These are phyloP conservation scores for Babesia sp. DNA, from an alignment of 169 alveolate species.

Conservation along the genomic window DNA sequence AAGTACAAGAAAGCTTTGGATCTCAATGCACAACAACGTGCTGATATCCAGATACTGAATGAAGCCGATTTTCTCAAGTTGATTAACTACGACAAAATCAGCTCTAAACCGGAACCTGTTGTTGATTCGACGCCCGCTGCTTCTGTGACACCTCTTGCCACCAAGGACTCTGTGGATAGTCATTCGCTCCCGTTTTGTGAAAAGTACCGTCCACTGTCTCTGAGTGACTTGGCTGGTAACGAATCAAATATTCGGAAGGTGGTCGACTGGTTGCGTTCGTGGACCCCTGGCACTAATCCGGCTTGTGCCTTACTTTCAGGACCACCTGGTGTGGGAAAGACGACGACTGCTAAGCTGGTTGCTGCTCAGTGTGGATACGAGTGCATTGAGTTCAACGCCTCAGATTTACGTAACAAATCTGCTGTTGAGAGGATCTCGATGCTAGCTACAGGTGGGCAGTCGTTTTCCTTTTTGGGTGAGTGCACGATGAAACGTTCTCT, in stretches of 20 bases:
- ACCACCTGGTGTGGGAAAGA: constrained; percentile 99
- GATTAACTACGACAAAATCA: constrained; percentile 46
- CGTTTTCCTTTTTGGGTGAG: constrained; percentile 58
- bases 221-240: constrained; percentile 91
- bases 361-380: constrained; percentile 88
- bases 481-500: constrained; percentile 73
- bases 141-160: neutral
- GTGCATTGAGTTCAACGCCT: constrained; percentile 94
- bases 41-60: constrained; percentile 70
- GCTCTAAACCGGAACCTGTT: constrained; percentile 4
- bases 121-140: neutral
- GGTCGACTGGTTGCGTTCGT: constrained; percentile 91
- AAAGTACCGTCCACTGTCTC: constrained; percentile 89
- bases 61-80: constrained; percentile 80
- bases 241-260: constrained; percentile 82
- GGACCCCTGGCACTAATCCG: constrained; percentile 83
- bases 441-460: constrained; percentile 81
- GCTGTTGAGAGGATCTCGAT: constrained; percentile 84
- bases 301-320: constrained; percentile 94
- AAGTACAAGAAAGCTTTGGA: constrained; percentile 86
- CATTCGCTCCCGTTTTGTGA: constrained; percentile 87
- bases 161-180: neutral
- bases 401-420: constrained; percentile 93
- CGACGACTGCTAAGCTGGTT: constrained; percentile 92
- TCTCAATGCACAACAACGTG: constrained; percentile 50